A percentile compares a stretch with the other conserved stretches of the same genome.
Conservation (phyloP, 192 early-diverging fungal species). For the Lunasporangiospora selenospora region DNA sequence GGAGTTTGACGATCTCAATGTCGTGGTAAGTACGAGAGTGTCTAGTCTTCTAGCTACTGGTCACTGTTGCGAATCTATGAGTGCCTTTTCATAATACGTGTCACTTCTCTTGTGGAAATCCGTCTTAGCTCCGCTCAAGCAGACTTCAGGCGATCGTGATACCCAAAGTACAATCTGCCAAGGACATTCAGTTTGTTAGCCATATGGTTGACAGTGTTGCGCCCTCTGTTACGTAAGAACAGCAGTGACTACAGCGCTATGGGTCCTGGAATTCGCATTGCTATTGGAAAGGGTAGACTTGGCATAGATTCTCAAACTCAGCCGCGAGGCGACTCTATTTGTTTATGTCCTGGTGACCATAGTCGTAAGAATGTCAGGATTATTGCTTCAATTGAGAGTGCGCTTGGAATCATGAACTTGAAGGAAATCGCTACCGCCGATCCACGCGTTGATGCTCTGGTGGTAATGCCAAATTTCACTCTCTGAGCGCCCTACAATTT, state of each 20-base stretch:
- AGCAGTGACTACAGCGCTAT: not conserved
- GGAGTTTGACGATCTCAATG: constrained; percentile 81
- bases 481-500: not conserved
- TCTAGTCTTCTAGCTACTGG: not conserved
- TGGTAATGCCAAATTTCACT: constrained; percentile 52
- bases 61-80: constrained; percentile 1
- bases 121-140: constrained; percentile 64
- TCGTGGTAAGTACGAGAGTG: constrained; percentile 58
- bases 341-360: constrained; percentile 1
- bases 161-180: constrained; percentile 85
- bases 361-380: constrained; percentile 74
- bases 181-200: constrained; percentile 79
- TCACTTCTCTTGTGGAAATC: constrained; percentile 1
- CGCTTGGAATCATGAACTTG: constrained; percentile 86
- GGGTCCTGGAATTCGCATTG: not conserved
- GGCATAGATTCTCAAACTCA: not conserved
- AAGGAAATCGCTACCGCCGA: constrained; percentile 80
- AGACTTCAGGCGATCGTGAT: constrained; percentile 79
- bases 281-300: not conserved
- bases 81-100: constrained; percentile 4
- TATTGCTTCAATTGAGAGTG: constrained; percentile 92
- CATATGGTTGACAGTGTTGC: constrained; percentile 77
- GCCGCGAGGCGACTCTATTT: no score
- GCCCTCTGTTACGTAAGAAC: constrained; percentile 61
- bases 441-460: constrained; percentile 79